Evolutionary conservation across 495 filamentous ascomycete species (phyloP).

Genomic region (Haplographium delicatum): DNA sequence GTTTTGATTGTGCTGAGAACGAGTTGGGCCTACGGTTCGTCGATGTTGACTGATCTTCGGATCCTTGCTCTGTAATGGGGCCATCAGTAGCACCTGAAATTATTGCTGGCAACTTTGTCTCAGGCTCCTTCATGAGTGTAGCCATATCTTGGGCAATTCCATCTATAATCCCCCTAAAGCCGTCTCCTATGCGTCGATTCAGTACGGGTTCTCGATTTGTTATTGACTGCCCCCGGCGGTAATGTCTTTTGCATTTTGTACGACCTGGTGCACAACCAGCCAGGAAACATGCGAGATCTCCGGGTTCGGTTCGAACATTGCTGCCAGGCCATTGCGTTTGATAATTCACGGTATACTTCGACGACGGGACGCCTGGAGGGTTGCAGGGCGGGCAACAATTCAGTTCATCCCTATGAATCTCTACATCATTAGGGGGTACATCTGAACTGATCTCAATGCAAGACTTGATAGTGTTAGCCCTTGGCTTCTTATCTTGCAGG

Average conservation of each 20-base stretch:
- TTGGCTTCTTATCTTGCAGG: slow-evolving; percentile 8
- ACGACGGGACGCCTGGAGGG: slow-evolving; percentile 5
- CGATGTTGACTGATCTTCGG: neutral
- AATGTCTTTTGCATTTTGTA: slow-evolving; percentile 6
- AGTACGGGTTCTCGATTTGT: neutral
- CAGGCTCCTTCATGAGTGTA: neutral
- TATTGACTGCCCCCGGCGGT: neutral
- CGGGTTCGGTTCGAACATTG: neutral
- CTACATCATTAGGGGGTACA: slow-evolving; percentile 3
- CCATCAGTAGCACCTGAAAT: neutral
- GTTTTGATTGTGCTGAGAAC: neutral
- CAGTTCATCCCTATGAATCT: slow-evolving; percentile 15
- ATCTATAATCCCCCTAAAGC: slow-evolving; percentile 6
- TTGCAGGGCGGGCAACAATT: slow-evolving; percentile 14
- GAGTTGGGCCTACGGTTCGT: neutral
- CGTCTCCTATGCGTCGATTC: neutral
- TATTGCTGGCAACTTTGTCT: neutral
- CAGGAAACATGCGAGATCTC: slow-evolving; percentile 18
- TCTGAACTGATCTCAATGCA: slow-evolving; percentile 13
- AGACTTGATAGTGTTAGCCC: slow-evolving; percentile 7
- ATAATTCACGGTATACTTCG: slow-evolving; percentile 10
- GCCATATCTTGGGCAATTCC: slow-evolving; percentile 5
- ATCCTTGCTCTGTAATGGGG: neutral
- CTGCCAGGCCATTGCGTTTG: neutral
- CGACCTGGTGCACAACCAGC: slow-evolving; percentile 17